These are phyloP conservation scores for Vigna angularis DNA, from an alignment of 306 rosid genomes.

Conservation along the genomic window DNA sequence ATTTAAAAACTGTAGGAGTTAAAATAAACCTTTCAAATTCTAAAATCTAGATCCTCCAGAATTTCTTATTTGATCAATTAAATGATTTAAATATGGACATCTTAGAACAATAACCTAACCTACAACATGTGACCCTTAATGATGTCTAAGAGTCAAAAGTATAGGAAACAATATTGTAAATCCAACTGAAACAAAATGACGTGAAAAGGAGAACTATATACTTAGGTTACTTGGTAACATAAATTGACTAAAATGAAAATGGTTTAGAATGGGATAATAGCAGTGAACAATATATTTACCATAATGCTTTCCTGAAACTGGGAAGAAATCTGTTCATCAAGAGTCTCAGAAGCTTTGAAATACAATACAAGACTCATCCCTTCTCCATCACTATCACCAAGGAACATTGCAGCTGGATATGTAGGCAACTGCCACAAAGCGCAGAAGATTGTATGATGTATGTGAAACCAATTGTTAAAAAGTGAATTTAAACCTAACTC, in stretches of 20 bases:
- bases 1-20: not conserved
- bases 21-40: not conserved
- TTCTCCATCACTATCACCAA: constrained; percentile 90
- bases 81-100: not conserved
- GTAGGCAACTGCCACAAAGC: constrained; percentile 75
- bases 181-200: not conserved
- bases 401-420: constrained; percentile 94
- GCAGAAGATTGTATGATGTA: constrained; percentile 28
- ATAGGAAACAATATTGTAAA: not conserved
- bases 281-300: constrained; percentile 49
- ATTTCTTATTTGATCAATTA: not conserved
- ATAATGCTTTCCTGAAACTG: constrained; percentile 80
- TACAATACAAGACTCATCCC: constrained; percentile 89
- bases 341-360: constrained; percentile 71
- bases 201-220: not conserved
- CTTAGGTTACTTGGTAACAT: not conserved
- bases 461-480: constrained; percentile 27
- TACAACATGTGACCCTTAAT: not conserved
- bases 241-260: constrained; percentile 12
- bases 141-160: not conserved
- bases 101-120: not conserved
- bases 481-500: no score
- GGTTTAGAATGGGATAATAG: not conserved
- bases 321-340: constrained; percentile 70
- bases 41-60: not conserved